phyloP scores from a whole-genome alignment of 192 early-diverging fungal genomes.

The Glomus cerebriforme region DNA sequence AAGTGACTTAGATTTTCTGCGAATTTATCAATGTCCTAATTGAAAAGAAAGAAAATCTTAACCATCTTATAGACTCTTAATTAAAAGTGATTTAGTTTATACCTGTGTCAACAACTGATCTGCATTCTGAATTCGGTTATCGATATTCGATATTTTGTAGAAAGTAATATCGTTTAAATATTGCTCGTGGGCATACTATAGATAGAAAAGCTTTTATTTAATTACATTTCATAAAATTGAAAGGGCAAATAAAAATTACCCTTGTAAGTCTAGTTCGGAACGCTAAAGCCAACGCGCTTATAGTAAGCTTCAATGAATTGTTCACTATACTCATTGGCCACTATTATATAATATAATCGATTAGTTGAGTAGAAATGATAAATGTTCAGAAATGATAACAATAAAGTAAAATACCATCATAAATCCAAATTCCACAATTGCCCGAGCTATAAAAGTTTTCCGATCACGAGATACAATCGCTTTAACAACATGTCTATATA shows the following conservation, averaged over 20 bases:
- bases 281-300: slow-evolving; percentile 55
- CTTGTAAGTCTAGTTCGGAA: slow-evolving; percentile 62
- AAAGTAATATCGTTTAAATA: slow-evolving; percentile 78
- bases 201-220: neutral
- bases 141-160: slow-evolving; percentile 82
- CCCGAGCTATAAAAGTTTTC: slow-evolving; percentile 60
- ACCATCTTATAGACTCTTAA: neutral
- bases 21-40: slow-evolving; percentile 69
- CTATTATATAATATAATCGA: slow-evolving; percentile 31
- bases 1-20: slow-evolving; percentile 67
- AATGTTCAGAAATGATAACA: neutral
- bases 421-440: slow-evolving; percentile 64
- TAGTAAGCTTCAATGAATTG: slow-evolving; percentile 61
- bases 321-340: slow-evolving; percentile 69
- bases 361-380: neutral
- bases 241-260: slow-evolving; percentile 31
- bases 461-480: slow-evolving; percentile 70
- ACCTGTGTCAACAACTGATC: slow-evolving; percentile 68
- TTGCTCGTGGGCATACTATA: slow-evolving; percentile 61
- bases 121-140: slow-evolving; percentile 74
- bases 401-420: slow-evolving; percentile 52
- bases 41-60: neutral
- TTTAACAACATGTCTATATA: slow-evolving; percentile 73
- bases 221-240: neutral
- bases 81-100: neutral